Evolutionary conservation across 148 eudicot genomes (phyloP).

Genomic region (Diospyros lotus): DNA sequence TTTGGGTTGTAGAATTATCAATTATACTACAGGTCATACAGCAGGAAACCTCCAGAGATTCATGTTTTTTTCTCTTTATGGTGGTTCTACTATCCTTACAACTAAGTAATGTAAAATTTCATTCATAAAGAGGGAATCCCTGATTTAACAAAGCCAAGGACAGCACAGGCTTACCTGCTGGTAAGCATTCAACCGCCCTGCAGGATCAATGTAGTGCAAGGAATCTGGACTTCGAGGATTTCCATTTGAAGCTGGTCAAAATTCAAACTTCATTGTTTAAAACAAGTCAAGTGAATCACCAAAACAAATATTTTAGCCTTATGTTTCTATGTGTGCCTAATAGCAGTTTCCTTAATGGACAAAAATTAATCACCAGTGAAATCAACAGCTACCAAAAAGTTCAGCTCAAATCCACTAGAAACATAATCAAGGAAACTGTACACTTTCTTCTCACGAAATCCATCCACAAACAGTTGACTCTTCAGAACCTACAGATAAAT

Average conservation of each 20-base stretch:
- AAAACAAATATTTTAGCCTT: background rate
- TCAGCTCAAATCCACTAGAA: constrained; percentile 86
- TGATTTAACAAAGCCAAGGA: constrained; percentile 2
- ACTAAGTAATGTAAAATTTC: background rate
- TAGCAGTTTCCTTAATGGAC: background rate
- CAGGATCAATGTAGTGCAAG: constrained; percentile 83
- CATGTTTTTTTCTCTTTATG: too few species aligned
- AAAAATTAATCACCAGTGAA: constrained; percentile 64
- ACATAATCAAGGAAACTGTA: constrained; percentile 88
- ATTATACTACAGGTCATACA: background rate
- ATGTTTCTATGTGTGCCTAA: background rate
- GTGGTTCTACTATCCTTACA: too few species aligned
- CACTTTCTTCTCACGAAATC: constrained; percentile 54
- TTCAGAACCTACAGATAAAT: constrained; percentile 64
- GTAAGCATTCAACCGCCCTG: constrained; percentile 80
- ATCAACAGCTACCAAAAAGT: constrained; percentile 83
- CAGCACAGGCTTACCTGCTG: constrained; percentile 53
- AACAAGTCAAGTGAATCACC: background rate
- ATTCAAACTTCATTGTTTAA: background rate
- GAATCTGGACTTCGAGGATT: constrained; percentile 59
- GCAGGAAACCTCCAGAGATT: background rate
- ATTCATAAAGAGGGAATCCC: background rate
- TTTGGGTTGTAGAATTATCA: background rate
- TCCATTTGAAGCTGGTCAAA: constrained; percentile 77
- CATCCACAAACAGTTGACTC: constrained; percentile 75